These are phyloP conservation scores for Pilatotrama ljubarskyi DNA, from an alignment of 768 basidiomycete genomes.

Conservation along the genomic window DNA sequence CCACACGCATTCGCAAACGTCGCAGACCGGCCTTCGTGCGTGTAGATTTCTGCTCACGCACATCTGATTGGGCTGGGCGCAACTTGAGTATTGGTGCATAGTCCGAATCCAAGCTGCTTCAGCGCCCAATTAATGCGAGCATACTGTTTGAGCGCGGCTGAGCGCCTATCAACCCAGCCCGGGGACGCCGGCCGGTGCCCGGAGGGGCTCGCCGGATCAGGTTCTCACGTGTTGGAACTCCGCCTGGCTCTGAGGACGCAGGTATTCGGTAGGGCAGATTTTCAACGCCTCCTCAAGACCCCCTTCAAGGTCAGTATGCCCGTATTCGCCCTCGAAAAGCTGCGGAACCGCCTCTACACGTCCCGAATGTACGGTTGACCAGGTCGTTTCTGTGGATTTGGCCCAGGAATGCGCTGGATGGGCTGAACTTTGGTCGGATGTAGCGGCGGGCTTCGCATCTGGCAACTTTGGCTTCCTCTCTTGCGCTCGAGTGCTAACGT, in stretches of 20 bases:
- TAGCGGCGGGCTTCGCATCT: constrained; percentile 23
- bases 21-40: too few relatives aligned
- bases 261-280: constrained; percentile 16
- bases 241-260: constrained; percentile 16
- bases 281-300: constrained; percentile 32
- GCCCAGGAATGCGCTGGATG: constrained; percentile 28
- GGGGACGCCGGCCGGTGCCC: constrained; percentile 1
- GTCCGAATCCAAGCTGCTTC: too few relatives aligned
- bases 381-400: constrained; percentile 16
- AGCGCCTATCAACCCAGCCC: neutral
- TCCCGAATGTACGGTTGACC: constrained; percentile 9
- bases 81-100: too few relatives aligned
- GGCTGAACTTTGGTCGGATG: constrained; percentile 27
- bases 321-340: constrained; percentile 22
- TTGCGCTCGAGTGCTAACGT: constrained; percentile 21
- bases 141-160: too few relatives aligned
- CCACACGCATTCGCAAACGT: too few relatives aligned
- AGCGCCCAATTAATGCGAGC: too few relatives aligned
- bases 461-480: constrained; percentile 6
- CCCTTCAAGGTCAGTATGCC: constrained; percentile 38
- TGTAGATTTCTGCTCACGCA: too few relatives aligned
- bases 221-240: constrained; percentile 22
- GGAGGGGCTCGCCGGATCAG: neutral
- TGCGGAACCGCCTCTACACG: constrained; percentile 24
- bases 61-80: too few relatives aligned